Conservation (phyloP, 208 protist genomes). For the Crithidia brevicula region DNA sequence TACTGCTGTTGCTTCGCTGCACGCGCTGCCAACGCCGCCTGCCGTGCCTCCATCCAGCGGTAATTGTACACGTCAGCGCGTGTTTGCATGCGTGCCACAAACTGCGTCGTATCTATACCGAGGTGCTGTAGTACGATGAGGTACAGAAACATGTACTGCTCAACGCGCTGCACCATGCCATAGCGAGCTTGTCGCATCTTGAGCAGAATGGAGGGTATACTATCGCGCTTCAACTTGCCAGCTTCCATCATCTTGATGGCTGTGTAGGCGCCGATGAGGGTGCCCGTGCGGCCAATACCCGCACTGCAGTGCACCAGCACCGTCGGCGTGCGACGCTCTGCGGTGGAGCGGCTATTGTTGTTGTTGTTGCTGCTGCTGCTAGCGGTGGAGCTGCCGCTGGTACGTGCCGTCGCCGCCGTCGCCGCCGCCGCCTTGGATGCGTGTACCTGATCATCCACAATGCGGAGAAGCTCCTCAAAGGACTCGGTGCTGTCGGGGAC, state of each 20-base stretch:
- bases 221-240: conserved; percentile 38
- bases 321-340: conserved; percentile 24
- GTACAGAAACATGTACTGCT: conserved; percentile 90
- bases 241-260: conserved; percentile 42
- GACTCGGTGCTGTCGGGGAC: conserved; percentile 63
- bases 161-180: conserved; percentile 86
- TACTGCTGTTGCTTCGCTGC: conserved; percentile 10
- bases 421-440: not conserved
- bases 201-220: conserved; percentile 45
- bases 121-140: conserved; percentile 59
- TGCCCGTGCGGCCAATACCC: conserved; percentile 85
- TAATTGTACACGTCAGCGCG: conserved; percentile 30
- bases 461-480: conserved; percentile 63
- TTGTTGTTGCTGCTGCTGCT: not conserved
- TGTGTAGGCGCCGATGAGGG: conserved; percentile 80
- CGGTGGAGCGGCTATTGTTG: too few relatives aligned
- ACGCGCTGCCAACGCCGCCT: conserved; percentile 13
- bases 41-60: conserved; percentile 31
- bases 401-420: not conserved
- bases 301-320: conserved; percentile 90
- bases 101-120: conserved; percentile 23
- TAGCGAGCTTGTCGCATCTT: conserved; percentile 65
- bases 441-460: conserved; percentile 41
- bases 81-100: conserved; percentile 31
- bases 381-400: not conserved